These are phyloP conservation scores for Tetradesmus lagerheimii DNA, from an alignment of 139 green algal species.

Conservation along the genomic window DNA sequence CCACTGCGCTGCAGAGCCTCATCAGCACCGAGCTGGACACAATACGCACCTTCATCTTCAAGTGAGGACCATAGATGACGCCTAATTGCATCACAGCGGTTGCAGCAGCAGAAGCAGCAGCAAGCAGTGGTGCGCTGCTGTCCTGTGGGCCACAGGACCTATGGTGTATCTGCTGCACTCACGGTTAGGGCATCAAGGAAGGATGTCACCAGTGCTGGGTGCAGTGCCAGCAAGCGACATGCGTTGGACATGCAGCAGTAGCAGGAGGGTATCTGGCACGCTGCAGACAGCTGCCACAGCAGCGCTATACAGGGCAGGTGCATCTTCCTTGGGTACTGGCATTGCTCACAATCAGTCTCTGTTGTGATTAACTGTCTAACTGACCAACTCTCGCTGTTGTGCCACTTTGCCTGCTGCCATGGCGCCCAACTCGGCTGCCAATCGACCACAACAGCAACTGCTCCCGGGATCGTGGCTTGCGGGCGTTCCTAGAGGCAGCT, in stretches of 20 bases:
- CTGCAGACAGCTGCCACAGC: too few species aligned
- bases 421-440: too few species aligned
- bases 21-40: conserved; percentile 87
- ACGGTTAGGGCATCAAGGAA: background rate
- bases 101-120: background rate
- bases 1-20: conserved; percentile 79
- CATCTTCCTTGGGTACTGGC: too few species aligned
- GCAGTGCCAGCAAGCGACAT: background rate
- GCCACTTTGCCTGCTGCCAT: background rate
- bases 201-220: background rate
- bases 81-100: too few species aligned
- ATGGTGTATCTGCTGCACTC: too few species aligned
- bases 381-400: too few species aligned
- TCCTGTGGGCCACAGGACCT: too few species aligned
- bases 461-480: conserved; percentile 80
- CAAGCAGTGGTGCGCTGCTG: background rate
- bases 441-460: conserved; percentile 64
- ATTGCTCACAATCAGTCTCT: too few species aligned
- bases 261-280: too few species aligned
- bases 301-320: too few species aligned
- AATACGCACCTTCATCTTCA: conserved; percentile 87
- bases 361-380: too few species aligned
- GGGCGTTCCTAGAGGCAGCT: conserved; percentile 80
- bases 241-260: too few species aligned
- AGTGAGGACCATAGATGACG: conserved; percentile 48